A percentile compares a stretch with the other conserved stretches of the same genome.
These are phyloP conservation scores for Astrephomene gubernaculifera DNA, from an alignment of 139 green algal species.

Conservation along the genomic window DNA sequence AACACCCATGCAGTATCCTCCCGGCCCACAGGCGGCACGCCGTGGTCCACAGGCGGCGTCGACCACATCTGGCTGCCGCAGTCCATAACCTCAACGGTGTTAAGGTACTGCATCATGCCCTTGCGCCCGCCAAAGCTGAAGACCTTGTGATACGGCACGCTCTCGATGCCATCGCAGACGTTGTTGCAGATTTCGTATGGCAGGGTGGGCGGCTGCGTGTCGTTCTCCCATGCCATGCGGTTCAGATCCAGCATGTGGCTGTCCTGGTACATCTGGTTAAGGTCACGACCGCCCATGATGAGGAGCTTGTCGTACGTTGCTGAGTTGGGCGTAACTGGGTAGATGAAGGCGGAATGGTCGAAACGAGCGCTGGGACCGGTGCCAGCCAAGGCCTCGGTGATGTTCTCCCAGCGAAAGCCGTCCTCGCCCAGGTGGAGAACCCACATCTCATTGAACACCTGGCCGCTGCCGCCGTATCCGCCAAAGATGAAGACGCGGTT, in stretches of 20 bases:
- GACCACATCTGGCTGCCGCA: slow-evolving; percentile 81
- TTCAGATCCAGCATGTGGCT: slow-evolving; percentile 81
- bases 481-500: slow-evolving; percentile 81
- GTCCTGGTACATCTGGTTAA: slow-evolving; percentile 79
- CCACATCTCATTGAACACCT: slow-evolving; percentile 85
- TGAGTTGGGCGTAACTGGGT: slow-evolving; percentile 75
- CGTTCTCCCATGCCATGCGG: slow-evolving; percentile 75
- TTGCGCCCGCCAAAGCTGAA: slow-evolving; percentile 89
- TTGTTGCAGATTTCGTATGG: slow-evolving; percentile 82
- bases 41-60: slow-evolving; percentile 65
- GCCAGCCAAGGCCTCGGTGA: slow-evolving; percentile 54
- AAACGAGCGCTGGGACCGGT: slow-evolving; percentile 75
- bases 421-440: slow-evolving; percentile 66
- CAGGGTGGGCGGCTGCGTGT: slow-evolving; percentile 59
- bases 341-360: slow-evolving; percentile 77
- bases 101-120: slow-evolving; percentile 82
- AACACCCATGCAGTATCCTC: slow-evolving; percentile 89
- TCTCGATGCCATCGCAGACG: slow-evolving; percentile 80
- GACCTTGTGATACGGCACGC: slow-evolving; percentile 89
- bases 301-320: slow-evolving; percentile 79
- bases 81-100: slow-evolving; percentile 85
- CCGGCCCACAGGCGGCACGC: slow-evolving; percentile 50
- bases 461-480: slow-evolving; percentile 83
- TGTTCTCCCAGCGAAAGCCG: slow-evolving; percentile 69
- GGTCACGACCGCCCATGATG: slow-evolving; percentile 86